These are phyloP conservation scores for Rhodotorula graminis DNA, from an alignment of 768 basidiomycete genomes.

Conservation along the genomic window DNA sequence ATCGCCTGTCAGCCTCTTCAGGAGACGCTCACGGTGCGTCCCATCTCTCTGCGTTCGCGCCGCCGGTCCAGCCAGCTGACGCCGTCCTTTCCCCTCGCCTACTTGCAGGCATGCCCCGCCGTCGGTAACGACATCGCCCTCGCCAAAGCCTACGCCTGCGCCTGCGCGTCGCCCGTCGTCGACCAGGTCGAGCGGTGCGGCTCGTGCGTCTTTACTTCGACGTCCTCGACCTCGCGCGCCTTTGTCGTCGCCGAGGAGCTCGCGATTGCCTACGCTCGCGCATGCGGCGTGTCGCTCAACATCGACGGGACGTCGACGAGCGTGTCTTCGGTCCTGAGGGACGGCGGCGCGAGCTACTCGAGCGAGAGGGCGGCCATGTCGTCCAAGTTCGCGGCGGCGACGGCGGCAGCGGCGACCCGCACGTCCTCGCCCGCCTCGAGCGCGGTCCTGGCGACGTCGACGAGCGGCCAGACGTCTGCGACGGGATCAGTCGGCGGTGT, in stretches of 20 bases:
- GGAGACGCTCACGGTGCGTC: not conserved
- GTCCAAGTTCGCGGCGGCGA: not conserved
- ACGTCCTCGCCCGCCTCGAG: not conserved
- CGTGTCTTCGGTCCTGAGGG: not conserved
- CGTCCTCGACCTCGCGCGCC: not conserved
- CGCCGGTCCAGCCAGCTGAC: too few relatives aligned
- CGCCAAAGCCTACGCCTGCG: not conserved
- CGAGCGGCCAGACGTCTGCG: too few relatives aligned
- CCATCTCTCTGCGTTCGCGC: not conserved
- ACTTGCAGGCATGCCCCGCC: not conserved
- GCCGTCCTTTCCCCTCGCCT: too few relatives aligned
- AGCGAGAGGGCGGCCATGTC: not conserved
- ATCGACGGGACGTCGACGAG: not conserved
- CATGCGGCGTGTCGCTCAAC: not conserved
- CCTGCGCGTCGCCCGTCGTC: not conserved
- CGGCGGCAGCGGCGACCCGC: too few relatives aligned
- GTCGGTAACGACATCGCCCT: not conserved
- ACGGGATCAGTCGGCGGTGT: too few relatives aligned
- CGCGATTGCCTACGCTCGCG: not conserved
- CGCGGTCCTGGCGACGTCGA: too few relatives aligned
- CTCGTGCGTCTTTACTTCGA: constrained; percentile 1
- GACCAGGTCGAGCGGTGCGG: constrained; percentile 4
- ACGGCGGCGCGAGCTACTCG: not conserved
- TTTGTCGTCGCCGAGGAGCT: not conserved
- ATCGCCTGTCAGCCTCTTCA: not conserved